Base-by-base conservation (phyloP, 257 asterid species). In the Paraleonurus japonicus region DNA sequence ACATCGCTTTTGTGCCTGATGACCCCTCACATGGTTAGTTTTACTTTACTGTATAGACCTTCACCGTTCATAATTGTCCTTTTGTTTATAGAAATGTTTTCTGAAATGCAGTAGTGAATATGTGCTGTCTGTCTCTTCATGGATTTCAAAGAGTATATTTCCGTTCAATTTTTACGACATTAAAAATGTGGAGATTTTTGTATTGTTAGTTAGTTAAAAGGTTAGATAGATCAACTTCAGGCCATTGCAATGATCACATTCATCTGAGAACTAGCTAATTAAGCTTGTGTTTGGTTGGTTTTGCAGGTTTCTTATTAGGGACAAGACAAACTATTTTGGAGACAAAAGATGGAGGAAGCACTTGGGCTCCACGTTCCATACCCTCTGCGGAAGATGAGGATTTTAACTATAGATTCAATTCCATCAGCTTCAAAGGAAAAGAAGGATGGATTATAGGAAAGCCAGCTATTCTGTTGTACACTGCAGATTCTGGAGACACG, bases 391-490 rank as follows among this genome's bases (percentile, higher is more conserved):
- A 91, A 79, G 99, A 94, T 58, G 99, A 94, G 78, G 98, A 94
- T 81, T 91, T 94, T 69, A 94, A 94, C 77, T 94, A 91, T 66
- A 82, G 97, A 79, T 94, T 94, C 76, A 94, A 94, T 62, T 84
- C 87, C 78, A 89, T 94, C 78, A 94, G 98, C 80, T 94, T 94
- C 85, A 86, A 82, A 71, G 99, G 96, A 35, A 95, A 89, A 69
- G 96, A 95, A 81, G 99, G 99, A 20, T 95, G 99, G 98, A 89
- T 95, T 77, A 78, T 95, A 47, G 99, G 98, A 76, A 92, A 95
- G 78, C 99, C 99, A 17, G 85, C 96, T 61, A 89, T 95, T 72
- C 68, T 92, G 71, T 68, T 95, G 83, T 82, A 91, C 82, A 95
- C 98, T 72, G 82, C 93, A 0, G 97, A 90, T 85, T 83, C 96